Percentiles rank a stretch among this genome's conserved stretches.
These are phyloP conservation scores for Saccharomycodes ludwigii DNA, from an alignment of 805 yeast species.

Conservation along the genomic window DNA sequence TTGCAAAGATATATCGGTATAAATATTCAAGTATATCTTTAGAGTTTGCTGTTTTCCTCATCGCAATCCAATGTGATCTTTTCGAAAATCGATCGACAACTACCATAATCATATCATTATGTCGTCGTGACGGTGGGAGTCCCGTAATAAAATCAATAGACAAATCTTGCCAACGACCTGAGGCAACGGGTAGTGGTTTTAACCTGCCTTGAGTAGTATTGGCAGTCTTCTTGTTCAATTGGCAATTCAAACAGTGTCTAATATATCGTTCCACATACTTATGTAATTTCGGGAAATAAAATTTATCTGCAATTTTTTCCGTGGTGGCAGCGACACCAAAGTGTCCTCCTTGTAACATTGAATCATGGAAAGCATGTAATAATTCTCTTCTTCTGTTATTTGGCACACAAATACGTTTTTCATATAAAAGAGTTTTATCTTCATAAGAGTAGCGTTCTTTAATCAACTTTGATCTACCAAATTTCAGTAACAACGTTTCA, in stretches of 20 bases:
- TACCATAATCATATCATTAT: slow-evolving; percentile 7
- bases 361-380: no score
- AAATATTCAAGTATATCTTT: slow-evolving; percentile 8
- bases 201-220: slow-evolving; percentile 6
- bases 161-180: slow-evolving; percentile 11
- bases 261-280: slow-evolving; percentile 1
- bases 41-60: slow-evolving; percentile 7
- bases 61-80: slow-evolving; percentile 8
- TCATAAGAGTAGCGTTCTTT: no score
- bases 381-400: no score
- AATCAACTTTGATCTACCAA: no score
- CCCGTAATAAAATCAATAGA: slow-evolving; percentile 12
- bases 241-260: slow-evolving; percentile 5
- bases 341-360: slow-evolving; percentile 8
- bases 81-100: slow-evolving; percentile 11
- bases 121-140: slow-evolving; percentile 4
- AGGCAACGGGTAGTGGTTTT: slow-evolving; percentile 7
- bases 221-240: slow-evolving; percentile 4
- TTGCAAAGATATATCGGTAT: slow-evolving; percentile 7
- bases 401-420: no score
- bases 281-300: slow-evolving; percentile 4
- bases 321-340: slow-evolving; percentile 6
- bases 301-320: slow-evolving; percentile 4
- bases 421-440: no score
- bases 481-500: no score